Conservation (phyloP, 139 green algal species). For the Chlorella sorokiniana region DNA sequence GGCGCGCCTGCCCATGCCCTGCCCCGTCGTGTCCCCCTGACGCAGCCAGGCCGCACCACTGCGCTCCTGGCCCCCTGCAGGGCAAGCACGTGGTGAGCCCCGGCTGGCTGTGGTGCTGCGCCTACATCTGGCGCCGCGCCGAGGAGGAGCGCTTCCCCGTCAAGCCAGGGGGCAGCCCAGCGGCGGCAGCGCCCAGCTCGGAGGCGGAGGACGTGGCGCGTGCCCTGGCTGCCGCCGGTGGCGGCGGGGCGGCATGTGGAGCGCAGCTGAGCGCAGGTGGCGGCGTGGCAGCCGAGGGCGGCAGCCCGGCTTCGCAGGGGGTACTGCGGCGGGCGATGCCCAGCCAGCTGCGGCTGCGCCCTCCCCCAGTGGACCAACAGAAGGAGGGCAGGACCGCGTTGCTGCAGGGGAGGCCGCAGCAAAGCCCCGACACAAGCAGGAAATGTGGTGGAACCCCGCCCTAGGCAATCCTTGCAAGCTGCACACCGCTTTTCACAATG, state of each 20-base stretch:
- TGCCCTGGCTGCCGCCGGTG: slow-evolving; percentile 29
- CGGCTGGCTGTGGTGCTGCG: slow-evolving; percentile 60
- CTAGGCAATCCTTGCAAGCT: too few species aligned
- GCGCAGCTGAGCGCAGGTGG: not conserved
- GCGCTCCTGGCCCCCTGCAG: not conserved
- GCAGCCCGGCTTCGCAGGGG: too few species aligned
- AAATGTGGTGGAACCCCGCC: too few species aligned
- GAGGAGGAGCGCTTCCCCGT: slow-evolving; percentile 52
- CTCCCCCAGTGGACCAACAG: too few species aligned
- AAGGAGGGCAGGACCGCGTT: too few species aligned
- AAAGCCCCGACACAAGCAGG: too few species aligned
- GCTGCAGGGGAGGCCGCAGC: too few species aligned
- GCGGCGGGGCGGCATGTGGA: slow-evolving; percentile 1
- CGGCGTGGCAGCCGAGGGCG: not conserved
- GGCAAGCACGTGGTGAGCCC: slow-evolving; percentile 53
- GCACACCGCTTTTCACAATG: too few species aligned
- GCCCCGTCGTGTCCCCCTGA: not conserved
- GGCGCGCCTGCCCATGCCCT: not conserved
- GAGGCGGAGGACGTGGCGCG: slow-evolving; percentile 24
- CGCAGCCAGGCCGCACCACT: not conserved
- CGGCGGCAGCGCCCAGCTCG: not conserved
- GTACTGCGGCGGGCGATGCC: too few species aligned
- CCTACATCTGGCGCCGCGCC: slow-evolving; percentile 49
- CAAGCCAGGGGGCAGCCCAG: not conserved
- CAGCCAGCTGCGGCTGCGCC: too few species aligned